Evolutionary conservation across 208 protist genomes (phyloP).

Genomic region (Acanthamoeba divionensis): DNA sequence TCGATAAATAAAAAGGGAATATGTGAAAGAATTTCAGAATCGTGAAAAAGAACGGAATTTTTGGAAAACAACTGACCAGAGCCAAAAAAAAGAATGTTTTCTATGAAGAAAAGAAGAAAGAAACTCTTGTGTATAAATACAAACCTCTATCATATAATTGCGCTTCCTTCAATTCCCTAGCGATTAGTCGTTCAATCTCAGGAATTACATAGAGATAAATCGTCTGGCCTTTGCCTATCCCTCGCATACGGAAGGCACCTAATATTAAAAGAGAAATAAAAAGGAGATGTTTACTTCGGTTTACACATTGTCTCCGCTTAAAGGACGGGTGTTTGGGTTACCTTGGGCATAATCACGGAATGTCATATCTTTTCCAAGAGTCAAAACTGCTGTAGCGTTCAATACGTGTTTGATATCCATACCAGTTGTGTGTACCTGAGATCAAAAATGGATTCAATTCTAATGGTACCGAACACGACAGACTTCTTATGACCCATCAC

Average conservation of each 20-base stretch:
- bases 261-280: not conserved
- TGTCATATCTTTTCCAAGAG: slow-evolving; percentile 92
- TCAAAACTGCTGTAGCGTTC: slow-evolving; percentile 88
- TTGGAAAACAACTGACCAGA: not conserved
- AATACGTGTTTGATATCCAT: slow-evolving; percentile 92
- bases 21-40: no score
- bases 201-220: slow-evolving; percentile 90
- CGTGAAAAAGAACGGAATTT: not conserved
- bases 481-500: no score
- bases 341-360: slow-evolving; percentile 93
- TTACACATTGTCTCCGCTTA: no score
- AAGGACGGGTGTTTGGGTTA: not conserved
- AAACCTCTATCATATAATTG: not conserved
- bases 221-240: slow-evolving; percentile 89
- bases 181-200: slow-evolving; percentile 84
- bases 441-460: no score
- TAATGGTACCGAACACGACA: no score
- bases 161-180: slow-evolving; percentile 70
- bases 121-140: not conserved
- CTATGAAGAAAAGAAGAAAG: not conserved
- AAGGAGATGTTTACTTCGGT: not conserved
- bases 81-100: not conserved
- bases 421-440: slow-evolving; percentile 89
- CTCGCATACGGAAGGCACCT: slow-evolving; percentile 85
- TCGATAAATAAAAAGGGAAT: no score